Conservation (phyloP, 768 basidiomycete genomes). For the Lentinula guzmanii region DNA sequence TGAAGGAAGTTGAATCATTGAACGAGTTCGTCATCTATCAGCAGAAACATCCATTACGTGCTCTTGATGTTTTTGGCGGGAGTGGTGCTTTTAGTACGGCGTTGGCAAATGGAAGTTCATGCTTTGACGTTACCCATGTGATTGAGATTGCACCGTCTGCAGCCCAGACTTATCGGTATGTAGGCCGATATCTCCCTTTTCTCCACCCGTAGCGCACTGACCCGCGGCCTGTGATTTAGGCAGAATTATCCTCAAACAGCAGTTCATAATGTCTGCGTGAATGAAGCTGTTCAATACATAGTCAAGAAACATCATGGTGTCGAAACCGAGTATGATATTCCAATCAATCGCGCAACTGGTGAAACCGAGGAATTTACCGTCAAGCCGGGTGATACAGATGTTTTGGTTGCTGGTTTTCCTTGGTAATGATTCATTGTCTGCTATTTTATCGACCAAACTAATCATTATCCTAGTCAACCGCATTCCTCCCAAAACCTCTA, state of each 20-base stretch:
- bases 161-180: slow-evolving; percentile 54
- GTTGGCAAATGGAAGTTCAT: slow-evolving; percentile 45
- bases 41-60: slow-evolving; percentile 18
- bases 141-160: slow-evolving; percentile 77
- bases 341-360: slow-evolving; percentile 33
- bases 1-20: slow-evolving; percentile 22
- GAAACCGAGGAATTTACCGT: slow-evolving; percentile 40
- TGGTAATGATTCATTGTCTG: slow-evolving; percentile 38
- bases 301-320: slow-evolving; percentile 46
- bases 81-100: slow-evolving; percentile 61
- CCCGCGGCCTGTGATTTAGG: slow-evolving; percentile 20
- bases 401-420: slow-evolving; percentile 68
- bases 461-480: slow-evolving; percentile 46
- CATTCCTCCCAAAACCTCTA: slow-evolving; percentile 73
- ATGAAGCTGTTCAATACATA: slow-evolving; percentile 51
- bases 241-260: slow-evolving; percentile 44
- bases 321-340: slow-evolving; percentile 22
- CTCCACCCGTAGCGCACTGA: background rate
- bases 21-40: slow-evolving; percentile 25
- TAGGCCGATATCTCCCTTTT: slow-evolving; percentile 10
- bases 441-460: background rate
- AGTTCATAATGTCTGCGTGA: slow-evolving; percentile 71
- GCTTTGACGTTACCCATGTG: slow-evolving; percentile 55
- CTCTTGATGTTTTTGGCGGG: slow-evolving; percentile 44
- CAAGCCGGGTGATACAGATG: slow-evolving; percentile 48